phyloP scores from a whole-genome alignment of 192 early-diverging fungal genomes.

The Backusella mclennaniae region DNA sequence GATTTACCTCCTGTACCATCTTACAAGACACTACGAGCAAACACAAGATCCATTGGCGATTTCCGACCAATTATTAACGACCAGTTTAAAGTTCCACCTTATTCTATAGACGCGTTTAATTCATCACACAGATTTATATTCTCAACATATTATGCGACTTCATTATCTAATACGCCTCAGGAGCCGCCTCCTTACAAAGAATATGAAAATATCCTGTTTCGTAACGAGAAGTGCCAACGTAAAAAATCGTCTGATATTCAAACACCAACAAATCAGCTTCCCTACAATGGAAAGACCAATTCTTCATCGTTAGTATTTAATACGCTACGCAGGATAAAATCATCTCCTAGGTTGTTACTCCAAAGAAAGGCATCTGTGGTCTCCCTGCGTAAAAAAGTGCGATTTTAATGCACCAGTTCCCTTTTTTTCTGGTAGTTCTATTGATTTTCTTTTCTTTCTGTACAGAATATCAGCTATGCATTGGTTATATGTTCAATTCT shows the following conservation, averaged over 20 bases:
- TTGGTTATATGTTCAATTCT: slow-evolving; percentile 1
- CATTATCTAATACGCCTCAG: neutral
- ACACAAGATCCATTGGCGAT: neutral
- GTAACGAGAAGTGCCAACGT: neutral
- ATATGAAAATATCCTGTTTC: neutral
- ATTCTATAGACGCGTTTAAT: slow-evolving; percentile 7
- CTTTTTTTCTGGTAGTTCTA: neutral
- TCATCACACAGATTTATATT: neutral
- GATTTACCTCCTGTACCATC: neutral
- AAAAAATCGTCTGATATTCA: neutral
- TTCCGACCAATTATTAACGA: neutral
- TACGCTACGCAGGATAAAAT: neutral
- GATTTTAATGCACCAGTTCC: neutral
- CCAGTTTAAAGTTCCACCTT: neutral
- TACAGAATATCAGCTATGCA: neutral
- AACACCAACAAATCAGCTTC: neutral
- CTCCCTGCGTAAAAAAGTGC: neutral
- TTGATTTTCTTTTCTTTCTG: slow-evolving; percentile 5
- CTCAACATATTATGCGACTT: neutral
- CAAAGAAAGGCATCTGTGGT: neutral
- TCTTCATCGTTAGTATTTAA: neutral
- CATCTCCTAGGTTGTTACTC: neutral
- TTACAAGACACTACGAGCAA: neutral
- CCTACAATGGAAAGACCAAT: neutral
- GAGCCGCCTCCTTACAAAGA: slow-evolving; percentile 5